Conservation (phyloP, 2,329 filamentous ascomycete genomes). For the Pyrenophora seminiperda region DNA sequence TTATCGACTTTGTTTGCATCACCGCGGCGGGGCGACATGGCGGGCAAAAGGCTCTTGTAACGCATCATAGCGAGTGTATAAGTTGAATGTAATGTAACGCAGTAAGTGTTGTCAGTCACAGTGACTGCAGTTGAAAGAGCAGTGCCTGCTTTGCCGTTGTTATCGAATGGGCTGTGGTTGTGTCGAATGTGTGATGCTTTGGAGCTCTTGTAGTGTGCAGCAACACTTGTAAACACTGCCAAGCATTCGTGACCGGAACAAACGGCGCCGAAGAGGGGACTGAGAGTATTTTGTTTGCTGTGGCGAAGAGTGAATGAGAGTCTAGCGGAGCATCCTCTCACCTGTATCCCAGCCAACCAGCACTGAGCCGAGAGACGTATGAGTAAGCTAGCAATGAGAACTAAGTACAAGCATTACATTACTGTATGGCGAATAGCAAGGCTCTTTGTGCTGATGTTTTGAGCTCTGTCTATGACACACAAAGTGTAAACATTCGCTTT, state of each 20-base stretch:
- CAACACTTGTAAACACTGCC: conserved; percentile 1
- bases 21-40: not conserved
- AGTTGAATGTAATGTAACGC: conserved; percentile 1
- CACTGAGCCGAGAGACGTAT: too few species aligned
- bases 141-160: not conserved
- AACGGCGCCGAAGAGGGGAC: not conserved
- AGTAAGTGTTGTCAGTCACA: not conserved
- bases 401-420: too few species aligned
- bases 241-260: not conserved
- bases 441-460: too few species aligned
- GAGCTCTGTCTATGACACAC: too few species aligned
- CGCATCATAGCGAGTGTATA: conserved; percentile 55
- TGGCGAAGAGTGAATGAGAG: conserved; percentile 5
- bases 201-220: not conserved
- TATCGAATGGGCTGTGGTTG: not conserved
- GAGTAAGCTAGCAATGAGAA: too few species aligned
- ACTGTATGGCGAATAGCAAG: not conserved
- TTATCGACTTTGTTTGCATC: not conserved
- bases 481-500: too few species aligned
- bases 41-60: conserved; percentile 13
- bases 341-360: not conserved
- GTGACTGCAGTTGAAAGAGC: not conserved
- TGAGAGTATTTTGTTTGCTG: not conserved
- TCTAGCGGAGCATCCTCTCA: not conserved
- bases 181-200: not conserved